Evolutionary conservation across 495 filamentous ascomycete species (phyloP), one percentile per base, ranked within the genome.

Genomic region (Podospora didyma): DNA sequence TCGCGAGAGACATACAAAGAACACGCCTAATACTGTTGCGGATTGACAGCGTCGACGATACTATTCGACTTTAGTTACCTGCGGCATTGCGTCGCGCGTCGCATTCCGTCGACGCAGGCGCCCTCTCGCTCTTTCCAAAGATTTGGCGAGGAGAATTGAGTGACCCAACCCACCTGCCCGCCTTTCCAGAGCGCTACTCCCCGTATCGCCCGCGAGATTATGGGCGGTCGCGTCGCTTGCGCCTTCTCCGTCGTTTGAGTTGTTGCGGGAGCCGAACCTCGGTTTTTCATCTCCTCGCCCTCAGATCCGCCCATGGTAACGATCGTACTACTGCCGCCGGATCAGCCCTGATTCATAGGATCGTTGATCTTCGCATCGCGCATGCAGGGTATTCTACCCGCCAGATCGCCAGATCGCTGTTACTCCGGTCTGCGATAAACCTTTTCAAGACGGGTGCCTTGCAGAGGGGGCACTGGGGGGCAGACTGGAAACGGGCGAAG

Each of bases 171-270:
- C 34, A 53, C 16, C 24, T 28, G 9, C 31, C 24, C 7, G 12
- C 21, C 39, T 19, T 37, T 20, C 17, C 49, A 24, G 19, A 51
- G 49, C 57, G 50, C 56, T 14, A 41, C 26, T n/a, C 46, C 3
- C 21, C 54, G 46, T 7, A 17, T 28, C 23, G 37, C 46, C 48
- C 14, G 17, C 11, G 10, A 31, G 62, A 50, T 58, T n/a, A 63
- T 65, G 60, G 51, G 53, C 42, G 54, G 26, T 52, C 53, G 60
- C 47, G 21, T 47, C 39, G 48, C 37, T 28, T 34, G 21, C 39
- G 20, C 17, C 21, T 14, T 26, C 24, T 21, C 41, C 37, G 12
- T 41, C 57, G 26, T 35, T 52, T 64, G 62, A 64, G 31, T 42
- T 41, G 58, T 37, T 11, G 51, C 24, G 16, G 51, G 51, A 58